Conservation (phyloP, 2,329 filamentous ascomycete genomes). For the Moelleriella libera region DNA sequence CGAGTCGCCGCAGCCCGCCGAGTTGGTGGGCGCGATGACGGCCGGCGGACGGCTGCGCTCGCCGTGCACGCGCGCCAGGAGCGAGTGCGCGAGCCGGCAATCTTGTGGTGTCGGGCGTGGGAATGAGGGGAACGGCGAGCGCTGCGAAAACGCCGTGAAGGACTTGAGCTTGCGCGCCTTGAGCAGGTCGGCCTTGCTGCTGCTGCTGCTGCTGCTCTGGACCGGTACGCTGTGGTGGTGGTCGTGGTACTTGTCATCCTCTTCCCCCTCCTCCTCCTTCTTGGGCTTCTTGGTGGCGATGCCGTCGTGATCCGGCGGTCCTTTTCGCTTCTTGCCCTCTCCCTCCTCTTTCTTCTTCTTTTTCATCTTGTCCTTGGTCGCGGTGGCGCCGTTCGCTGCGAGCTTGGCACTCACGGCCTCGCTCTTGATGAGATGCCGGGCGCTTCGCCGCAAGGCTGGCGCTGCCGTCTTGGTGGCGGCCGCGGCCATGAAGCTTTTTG, state of each 20-base stretch:
- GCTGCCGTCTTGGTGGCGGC: not conserved
- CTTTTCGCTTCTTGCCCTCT: too few relatives aligned
- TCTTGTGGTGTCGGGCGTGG: slow-evolving; percentile 50
- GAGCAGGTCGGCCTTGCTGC: slow-evolving; percentile 11
- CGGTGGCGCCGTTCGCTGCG: not conserved
- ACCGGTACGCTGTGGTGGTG: slow-evolving; percentile 1
- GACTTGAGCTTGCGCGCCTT: slow-evolving; percentile 28
- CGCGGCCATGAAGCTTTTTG: not conserved
- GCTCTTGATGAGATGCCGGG: not conserved
- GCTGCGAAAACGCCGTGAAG: slow-evolving; percentile 21
- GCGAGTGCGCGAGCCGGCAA: slow-evolving; percentile 50
- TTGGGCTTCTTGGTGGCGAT: not conserved
- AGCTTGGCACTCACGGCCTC: not conserved
- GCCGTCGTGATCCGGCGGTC: not conserved
- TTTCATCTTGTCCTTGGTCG: too few relatives aligned
- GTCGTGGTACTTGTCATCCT: not conserved
- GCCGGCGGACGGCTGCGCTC: slow-evolving; percentile 44
- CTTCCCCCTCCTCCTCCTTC: not conserved
- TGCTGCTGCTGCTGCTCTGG: slow-evolving; percentile 1
- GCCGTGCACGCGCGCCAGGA: slow-evolving; percentile 54
- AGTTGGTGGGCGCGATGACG: slow-evolving; percentile 45
- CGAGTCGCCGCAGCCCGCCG: slow-evolving; percentile 46
- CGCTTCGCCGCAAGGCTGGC: not conserved
- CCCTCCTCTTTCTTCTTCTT: too few relatives aligned
- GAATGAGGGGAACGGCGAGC: slow-evolving; percentile 55